Evolutionary conservation across 2,329 filamentous ascomycete genomes (phyloP).

Genomic region (Paracoccidioides brasiliensis): DNA sequence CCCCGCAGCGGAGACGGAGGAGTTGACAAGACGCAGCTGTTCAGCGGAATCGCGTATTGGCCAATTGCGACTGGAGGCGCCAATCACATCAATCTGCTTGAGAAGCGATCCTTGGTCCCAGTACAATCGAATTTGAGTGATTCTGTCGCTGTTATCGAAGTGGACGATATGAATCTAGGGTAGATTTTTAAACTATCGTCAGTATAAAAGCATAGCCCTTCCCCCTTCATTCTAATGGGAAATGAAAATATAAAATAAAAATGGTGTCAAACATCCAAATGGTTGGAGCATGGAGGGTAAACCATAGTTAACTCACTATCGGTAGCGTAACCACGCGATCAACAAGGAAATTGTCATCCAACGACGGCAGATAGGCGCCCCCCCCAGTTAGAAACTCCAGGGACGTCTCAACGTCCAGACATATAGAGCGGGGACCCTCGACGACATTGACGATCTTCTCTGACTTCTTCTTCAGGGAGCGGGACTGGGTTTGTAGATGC

Average conservation of each 20-base stretch:
- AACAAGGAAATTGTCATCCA: conserved; percentile 89
- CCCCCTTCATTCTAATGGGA: not conserved
- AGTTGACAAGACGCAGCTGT: conserved; percentile 63
- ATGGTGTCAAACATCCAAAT: not conserved
- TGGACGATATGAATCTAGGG: conserved; percentile 72
- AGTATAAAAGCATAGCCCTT: not conserved
- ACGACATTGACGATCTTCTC: conserved; percentile 63
- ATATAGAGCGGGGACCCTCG: conserved; percentile 56
- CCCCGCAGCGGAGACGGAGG: conserved; percentile 29
- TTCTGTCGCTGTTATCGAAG: conserved; percentile 65
- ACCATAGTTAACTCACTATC: conserved; percentile 50
- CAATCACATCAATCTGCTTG: conserved; percentile 89
- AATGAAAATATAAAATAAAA: not conserved
- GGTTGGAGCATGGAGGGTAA: not conserved
- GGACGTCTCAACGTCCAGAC: conserved; percentile 66
- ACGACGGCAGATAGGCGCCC: conserved; percentile 70
- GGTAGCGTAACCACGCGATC: conserved; percentile 68
- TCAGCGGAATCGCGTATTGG: conserved; percentile 80
- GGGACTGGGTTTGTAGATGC: conserved; percentile 59
- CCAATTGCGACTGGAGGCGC: conserved; percentile 82
- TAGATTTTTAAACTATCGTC: not conserved
- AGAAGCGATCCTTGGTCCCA: conserved; percentile 94
- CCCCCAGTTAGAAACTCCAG: conserved; percentile 72
- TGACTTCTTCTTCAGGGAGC: conserved; percentile 69
- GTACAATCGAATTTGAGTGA: conserved; percentile 72